Evolutionary conservation across 495 filamentous ascomycete species (phyloP).

Genomic region (Usnea hakonensis): DNA sequence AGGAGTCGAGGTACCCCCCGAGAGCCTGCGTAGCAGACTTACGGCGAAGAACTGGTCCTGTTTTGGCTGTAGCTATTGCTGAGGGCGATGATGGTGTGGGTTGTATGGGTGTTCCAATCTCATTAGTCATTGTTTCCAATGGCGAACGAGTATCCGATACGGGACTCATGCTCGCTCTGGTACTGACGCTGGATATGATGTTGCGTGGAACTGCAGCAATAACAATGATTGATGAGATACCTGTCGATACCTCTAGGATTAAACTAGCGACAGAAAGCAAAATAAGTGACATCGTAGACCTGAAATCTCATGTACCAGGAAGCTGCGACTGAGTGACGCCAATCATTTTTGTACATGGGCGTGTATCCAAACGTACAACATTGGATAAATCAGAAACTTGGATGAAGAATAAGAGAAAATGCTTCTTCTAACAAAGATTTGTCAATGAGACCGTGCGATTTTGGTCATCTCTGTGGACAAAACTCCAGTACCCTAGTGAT

Average conservation of each 20-base stretch:
- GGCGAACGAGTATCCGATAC: constrained; percentile 9
- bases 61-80: constrained; percentile 10
- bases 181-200: constrained; percentile 16
- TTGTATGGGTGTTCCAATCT: background rate
- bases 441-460: background rate
- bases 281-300: background rate
- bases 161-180: constrained; percentile 19
- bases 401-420: background rate
- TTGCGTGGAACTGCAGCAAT: background rate
- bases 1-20: constrained; percentile 29
- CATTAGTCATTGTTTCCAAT: constrained; percentile 17
- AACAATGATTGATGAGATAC: constrained; percentile 7
- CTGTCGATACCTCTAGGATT: background rate
- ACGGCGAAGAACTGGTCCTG: constrained; percentile 8
- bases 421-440: background rate
- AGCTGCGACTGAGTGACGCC: constrained; percentile 2
- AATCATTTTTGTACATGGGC: background rate
- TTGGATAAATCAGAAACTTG: background rate
- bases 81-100: constrained; percentile 12
- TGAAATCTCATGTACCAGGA: background rate
- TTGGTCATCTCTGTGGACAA: background rate
- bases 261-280: background rate
- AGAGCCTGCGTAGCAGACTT: constrained; percentile 21
- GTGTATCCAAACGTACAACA: background rate
- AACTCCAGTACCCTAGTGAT: background rate